Evolutionary conservation across 805 yeast genomes (phyloP).

Genomic region (Blastobotrys chiropterorum): DNA sequence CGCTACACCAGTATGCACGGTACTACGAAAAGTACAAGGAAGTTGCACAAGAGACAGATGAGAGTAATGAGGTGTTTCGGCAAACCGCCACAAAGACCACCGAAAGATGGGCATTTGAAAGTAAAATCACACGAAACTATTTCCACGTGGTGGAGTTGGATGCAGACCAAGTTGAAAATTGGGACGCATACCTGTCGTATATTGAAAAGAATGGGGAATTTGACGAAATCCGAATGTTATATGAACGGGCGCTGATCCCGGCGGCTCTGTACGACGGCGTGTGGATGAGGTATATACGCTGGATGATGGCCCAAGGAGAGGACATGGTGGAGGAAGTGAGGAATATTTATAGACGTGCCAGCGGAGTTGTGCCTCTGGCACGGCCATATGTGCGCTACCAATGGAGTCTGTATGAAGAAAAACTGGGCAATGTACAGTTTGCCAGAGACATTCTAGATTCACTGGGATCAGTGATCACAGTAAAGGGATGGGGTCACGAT

Average conservation of each 20-base stretch:
- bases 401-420: slow-evolving; percentile 32
- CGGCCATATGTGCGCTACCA: slow-evolving; percentile 27
- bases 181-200: slow-evolving; percentile 60
- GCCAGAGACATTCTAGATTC: slow-evolving; percentile 22
- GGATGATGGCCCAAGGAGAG: slow-evolving; percentile 33
- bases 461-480: background rate
- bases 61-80: slow-evolving; percentile 31
- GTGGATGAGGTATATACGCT: slow-evolving; percentile 67
- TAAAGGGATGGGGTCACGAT: background rate
- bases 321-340: slow-evolving; percentile 31
- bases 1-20: slow-evolving; percentile 82
- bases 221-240: slow-evolving; percentile 37
- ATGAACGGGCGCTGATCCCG: slow-evolving; percentile 57
- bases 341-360: slow-evolving; percentile 47
- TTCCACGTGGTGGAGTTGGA: slow-evolving; percentile 50
- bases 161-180: slow-evolving; percentile 41
- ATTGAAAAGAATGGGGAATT: slow-evolving; percentile 34
- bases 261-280: slow-evolving; percentile 52
- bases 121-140: slow-evolving; percentile 49
- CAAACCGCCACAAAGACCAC: slow-evolving; percentile 48
- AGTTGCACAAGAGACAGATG: slow-evolving; percentile 5
- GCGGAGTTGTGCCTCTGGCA: slow-evolving; percentile 30
- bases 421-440: slow-evolving; percentile 16
- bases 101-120: slow-evolving; percentile 71
- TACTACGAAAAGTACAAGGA: slow-evolving; percentile 45